A percentile compares a stretch with the other conserved stretches of the same genome.
Evolutionary conservation across 306 rosid species (phyloP).

Genomic region (Lupinus albus): DNA sequence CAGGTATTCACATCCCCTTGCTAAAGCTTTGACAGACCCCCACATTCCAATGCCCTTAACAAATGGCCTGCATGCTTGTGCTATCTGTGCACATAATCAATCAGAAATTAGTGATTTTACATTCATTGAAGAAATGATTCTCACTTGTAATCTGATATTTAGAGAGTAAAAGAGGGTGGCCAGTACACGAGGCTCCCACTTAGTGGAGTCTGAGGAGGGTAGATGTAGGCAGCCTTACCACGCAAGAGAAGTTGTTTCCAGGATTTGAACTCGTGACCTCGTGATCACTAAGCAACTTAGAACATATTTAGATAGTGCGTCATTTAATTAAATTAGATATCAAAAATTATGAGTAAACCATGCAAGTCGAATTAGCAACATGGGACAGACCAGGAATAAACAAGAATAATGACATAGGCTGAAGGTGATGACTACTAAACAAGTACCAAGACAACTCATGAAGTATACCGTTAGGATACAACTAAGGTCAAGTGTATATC

Average conservation of each 20-base stretch:
- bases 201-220: too few species aligned
- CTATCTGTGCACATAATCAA: conserved; percentile 67
- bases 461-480: not conserved
- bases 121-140: conserved; percentile 13
- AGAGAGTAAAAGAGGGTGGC: too few species aligned
- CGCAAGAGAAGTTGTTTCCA: too few species aligned
- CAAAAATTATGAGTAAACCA: conserved; percentile 11
- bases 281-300: too few species aligned
- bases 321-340: conserved; percentile 8
- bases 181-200: too few species aligned
- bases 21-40: conserved; percentile 86
- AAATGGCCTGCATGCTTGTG: conserved; percentile 74
- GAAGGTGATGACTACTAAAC: conserved; percentile 11
- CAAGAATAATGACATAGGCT: conserved; percentile 5
- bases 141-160: conserved; percentile 11
- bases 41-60: conserved; percentile 84
- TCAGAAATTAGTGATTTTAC: conserved; percentile 29
- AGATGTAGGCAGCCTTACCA: too few species aligned
- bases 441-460: conserved; percentile 3
- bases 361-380: conserved; percentile 7
- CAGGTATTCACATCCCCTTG: conserved; percentile 84
- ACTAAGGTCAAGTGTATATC: not conserved
- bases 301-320: not conserved
- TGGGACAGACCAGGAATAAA: not conserved
- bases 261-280: too few species aligned